Evolutionary conservation across 352 stramenopile species (phyloP).

Genomic region (Globisporangium viniferum): DNA sequence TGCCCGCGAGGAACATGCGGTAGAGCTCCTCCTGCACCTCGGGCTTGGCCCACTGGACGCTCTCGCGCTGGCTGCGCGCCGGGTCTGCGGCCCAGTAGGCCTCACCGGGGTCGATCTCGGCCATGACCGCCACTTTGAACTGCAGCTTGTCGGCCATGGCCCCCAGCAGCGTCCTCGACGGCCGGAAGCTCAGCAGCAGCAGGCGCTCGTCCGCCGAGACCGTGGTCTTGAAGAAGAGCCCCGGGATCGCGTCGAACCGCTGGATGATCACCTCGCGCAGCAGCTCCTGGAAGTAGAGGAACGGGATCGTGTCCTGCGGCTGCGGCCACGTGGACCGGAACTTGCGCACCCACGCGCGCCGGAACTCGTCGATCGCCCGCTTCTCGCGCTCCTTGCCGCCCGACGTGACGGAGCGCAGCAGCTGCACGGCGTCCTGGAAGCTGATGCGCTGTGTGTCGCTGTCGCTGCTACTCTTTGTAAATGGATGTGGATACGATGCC

Average conservation of each 20-base stretch:
- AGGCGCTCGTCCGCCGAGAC: conserved; percentile 22
- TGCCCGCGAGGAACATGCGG: conserved; percentile 62
- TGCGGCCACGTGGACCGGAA: conserved; percentile 55
- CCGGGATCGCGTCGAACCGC: conserved; percentile 49
- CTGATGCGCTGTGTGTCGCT: conserved; percentile 32
- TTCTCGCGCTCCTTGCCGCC: conserved; percentile 41
- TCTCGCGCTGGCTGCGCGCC: conserved; percentile 20
- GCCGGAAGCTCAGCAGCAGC: conserved; percentile 52
- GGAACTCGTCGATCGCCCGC: conserved; percentile 46
- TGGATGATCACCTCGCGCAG: conserved; percentile 65
- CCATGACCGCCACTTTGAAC: conserved; percentile 41
- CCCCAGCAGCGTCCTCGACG: conserved; percentile 40
- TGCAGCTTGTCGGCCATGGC: conserved; percentile 41
- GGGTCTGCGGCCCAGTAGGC: conserved; percentile 33
- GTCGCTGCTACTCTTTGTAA: neutral
- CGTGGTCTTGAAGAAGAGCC: conserved; percentile 35
- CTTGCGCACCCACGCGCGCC: conserved; percentile 52
- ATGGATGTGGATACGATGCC: neutral
- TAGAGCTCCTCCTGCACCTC: conserved; percentile 68
- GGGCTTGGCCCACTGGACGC: conserved; percentile 29
- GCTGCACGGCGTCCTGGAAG: conserved; percentile 41
- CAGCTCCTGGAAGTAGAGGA: conserved; percentile 58
- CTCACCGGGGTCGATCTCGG: conserved; percentile 43
- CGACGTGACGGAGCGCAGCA: conserved; percentile 50
- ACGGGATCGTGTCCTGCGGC: conserved; percentile 44